Percentiles rank a stretch among this genome's conserved stretches.
These are phyloP conservation scores for Trichoderma sp. DNA, from an alignment of 2,329 filamentous ascomycete genomes.

Conservation along the genomic window DNA sequence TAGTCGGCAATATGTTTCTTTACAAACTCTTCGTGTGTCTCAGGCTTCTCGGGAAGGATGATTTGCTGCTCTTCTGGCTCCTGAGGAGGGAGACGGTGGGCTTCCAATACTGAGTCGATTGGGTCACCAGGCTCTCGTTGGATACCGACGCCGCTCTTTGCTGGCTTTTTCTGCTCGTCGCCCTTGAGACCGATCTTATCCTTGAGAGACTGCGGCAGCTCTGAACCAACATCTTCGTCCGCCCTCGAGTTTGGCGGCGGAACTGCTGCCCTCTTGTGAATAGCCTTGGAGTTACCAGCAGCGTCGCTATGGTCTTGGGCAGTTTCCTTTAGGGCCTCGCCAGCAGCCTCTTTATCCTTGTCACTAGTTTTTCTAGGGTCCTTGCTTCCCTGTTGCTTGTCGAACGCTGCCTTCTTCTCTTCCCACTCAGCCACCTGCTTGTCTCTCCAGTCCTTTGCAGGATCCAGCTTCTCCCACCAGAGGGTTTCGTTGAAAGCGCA, in stretches of 20 bases:
- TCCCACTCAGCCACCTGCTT: conserved; percentile 45
- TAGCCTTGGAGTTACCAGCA: not conserved
- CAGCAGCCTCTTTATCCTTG: conserved; percentile 1
- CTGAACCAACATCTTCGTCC: conserved; percentile 28
- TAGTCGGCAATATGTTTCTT: conserved; percentile 42
- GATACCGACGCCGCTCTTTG: not conserved
- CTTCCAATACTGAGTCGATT: conserved; percentile 18
- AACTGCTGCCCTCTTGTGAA: conserved; percentile 23
- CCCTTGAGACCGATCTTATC: conserved; percentile 29
- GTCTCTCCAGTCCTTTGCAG: conserved; percentile 42
- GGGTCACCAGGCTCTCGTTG: not conserved
- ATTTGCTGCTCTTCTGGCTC: not conserved
- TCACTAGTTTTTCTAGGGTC: conserved; percentile 3
- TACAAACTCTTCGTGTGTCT: conserved; percentile 55
- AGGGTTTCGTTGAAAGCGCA: conserved; percentile 52
- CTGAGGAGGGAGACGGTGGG: conserved; percentile 15
- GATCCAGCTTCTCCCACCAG: conserved; percentile 51
- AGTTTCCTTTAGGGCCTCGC: conserved; percentile 5
- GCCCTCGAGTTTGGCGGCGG: conserved; percentile 21
- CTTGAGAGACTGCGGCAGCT: conserved; percentile 34
- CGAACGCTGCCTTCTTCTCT: conserved; percentile 38
- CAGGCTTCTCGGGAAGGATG: conserved; percentile 34
- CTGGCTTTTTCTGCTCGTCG: conserved; percentile 2
- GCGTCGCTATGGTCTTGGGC: not conserved
- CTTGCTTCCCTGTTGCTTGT: conserved; percentile 18